Base-by-base conservation (phyloP, 441 rosid species). In the Gossypium trilobum region DNA sequence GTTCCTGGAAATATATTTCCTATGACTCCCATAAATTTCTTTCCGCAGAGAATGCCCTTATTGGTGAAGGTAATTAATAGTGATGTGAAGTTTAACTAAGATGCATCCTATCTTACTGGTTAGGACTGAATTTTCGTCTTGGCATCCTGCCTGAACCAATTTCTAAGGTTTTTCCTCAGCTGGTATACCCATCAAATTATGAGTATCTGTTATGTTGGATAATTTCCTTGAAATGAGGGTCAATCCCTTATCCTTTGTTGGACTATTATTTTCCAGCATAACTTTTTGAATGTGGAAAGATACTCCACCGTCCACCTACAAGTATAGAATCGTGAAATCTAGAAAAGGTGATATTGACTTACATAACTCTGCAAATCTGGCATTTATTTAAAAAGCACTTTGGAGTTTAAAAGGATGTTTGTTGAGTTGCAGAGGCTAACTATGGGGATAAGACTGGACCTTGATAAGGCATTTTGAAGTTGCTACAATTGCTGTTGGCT, bases 81-180 rank as follows among this genome's bases (percentile, higher is more conserved):
- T 54, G 23, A 33, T 33, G 20, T 54, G 73, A 3, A 54, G 14
- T 50, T 50, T 50, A 29, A 20, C 20, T 69, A 69, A 33, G 73
- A 54, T 69, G 62, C 51, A 33, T 14, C 3, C 29, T 48, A 25
- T 68, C 59, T 27, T 68, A 33, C 33, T 11, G 31, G 4, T 55
- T 31, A 69, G 56, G 62, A 61, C 73, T 54, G 72, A 69, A 51
- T 29, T 31, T 31, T 29, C 63, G 39, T 54, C 62, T 69, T 69
- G 17, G 17, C 51, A 54, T 67, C 57, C 42, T 67, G 20, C 36
- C 71, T 23, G 46, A 68, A 42, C 61, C 50, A 29, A 52, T 52
- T 29, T 22, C 27, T 68, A 68, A 68, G 48, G 61, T 52, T 46
- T 52, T 68, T 31, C n/a, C 58, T 52, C 56, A 66, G 69, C 17